Conservation (phyloP, 176 grass and related monocot genomes). For the Zea mays region DNA sequence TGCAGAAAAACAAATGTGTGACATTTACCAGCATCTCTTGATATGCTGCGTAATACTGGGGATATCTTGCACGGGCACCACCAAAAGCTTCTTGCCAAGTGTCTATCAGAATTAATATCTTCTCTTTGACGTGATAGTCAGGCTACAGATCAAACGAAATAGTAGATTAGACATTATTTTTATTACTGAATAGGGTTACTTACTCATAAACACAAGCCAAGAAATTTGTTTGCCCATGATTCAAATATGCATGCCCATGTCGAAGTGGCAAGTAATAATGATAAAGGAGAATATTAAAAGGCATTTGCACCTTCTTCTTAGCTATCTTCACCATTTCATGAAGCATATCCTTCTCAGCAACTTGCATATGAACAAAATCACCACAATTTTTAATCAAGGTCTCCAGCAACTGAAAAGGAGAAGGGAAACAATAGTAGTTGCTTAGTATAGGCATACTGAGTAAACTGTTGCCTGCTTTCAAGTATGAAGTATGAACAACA, state of each 20-base stretch:
- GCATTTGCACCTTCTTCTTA: slow-evolving; percentile 79
- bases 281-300: not conserved
- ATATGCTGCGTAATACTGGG: slow-evolving; percentile 79
- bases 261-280: not conserved
- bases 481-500: slow-evolving; percentile 4
- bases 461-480: slow-evolving; percentile 10
- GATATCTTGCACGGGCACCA: slow-evolving; percentile 80
- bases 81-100: slow-evolving; percentile 99
- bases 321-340: slow-evolving; percentile 96
- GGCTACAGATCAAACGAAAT: slow-evolving; percentile 47
- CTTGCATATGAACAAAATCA: slow-evolving; percentile 85
- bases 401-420: slow-evolving; percentile 74
- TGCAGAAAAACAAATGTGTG: slow-evolving; percentile 1
- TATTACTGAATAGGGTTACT: not conserved
- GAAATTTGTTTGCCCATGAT: not conserved
- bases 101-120: slow-evolving; percentile 75
- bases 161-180: not conserved
- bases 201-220: not conserved
- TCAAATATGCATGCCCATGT: not conserved
- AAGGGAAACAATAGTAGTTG: slow-evolving; percentile 34
- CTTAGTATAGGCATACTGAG: slow-evolving; percentile 22
- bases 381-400: slow-evolving; percentile 95
- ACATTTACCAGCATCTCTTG: slow-evolving; percentile 80
- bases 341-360: slow-evolving; percentile 83
- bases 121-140: slow-evolving; percentile 62